These are phyloP conservation scores for Amyloporia xantha DNA, from an alignment of 768 basidiomycete species.

Conservation along the genomic window DNA sequence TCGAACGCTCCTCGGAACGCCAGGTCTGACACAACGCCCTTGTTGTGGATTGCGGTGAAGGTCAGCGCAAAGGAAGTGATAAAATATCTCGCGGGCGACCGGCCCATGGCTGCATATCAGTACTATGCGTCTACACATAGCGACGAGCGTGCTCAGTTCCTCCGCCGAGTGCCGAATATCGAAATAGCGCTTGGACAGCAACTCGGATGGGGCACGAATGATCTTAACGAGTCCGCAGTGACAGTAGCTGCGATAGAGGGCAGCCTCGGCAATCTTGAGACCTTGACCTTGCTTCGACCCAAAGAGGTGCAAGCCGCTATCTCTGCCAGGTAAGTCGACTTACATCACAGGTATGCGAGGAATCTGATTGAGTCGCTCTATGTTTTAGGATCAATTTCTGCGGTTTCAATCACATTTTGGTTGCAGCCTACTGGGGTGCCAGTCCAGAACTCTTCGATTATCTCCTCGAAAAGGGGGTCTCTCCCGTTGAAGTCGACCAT, in stretches of 20 bases:
- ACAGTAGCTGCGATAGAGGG: constrained; percentile 27
- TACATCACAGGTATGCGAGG: background rate
- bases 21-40: background rate
- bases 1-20: background rate
- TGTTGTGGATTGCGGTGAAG: background rate
- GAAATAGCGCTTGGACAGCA: constrained; percentile 37
- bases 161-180: constrained; percentile 34
- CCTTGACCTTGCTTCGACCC: background rate
- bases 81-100: constrained; percentile 18
- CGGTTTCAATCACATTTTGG: constrained; percentile 38
- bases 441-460: constrained; percentile 39
- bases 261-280: background rate
- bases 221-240: constrained; percentile 47
- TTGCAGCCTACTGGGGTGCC: constrained; percentile 31
- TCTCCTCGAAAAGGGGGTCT: constrained; percentile 40
- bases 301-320: background rate
- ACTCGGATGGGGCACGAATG: constrained; percentile 44
- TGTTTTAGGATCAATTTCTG: background rate
- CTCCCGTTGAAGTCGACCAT: constrained; percentile 27
- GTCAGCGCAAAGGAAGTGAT: constrained; percentile 33
- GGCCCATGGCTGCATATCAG: constrained; percentile 33
- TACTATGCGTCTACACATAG: constrained; percentile 39
- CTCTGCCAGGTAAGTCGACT: background rate
- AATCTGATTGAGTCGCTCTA: background rate
- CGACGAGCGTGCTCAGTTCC: constrained; percentile 35